Evolutionary conservation across 768 basidiomycete species (phyloP).

Genomic region (Suillus fuscotomentosus): DNA sequence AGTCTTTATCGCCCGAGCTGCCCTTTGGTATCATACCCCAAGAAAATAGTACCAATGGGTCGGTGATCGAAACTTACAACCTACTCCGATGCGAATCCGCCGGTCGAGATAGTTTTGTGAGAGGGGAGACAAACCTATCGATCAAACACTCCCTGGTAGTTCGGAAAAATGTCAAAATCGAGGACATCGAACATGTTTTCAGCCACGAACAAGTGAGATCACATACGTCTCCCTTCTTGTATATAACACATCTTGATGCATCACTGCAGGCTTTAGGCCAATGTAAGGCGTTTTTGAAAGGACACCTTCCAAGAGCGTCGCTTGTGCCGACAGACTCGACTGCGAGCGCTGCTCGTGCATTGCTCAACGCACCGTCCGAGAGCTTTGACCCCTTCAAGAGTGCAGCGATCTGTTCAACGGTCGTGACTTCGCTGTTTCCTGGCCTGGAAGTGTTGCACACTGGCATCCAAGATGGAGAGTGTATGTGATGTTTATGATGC

Average conservation of each 20-base stretch:
- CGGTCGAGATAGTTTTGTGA: conserved; percentile 47
- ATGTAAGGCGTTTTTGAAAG: conserved; percentile 60
- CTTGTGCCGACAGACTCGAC: conserved; percentile 68
- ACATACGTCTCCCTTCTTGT: conserved; percentile 1
- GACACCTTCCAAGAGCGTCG: conserved; percentile 50
- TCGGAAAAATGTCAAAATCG: conserved; percentile 53
- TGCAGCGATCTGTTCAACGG: conserved; percentile 74
- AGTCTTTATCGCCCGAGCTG: conserved; percentile 41
- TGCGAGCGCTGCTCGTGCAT: conserved; percentile 59
- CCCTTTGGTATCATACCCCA: conserved; percentile 70
- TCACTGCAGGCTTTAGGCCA: conserved; percentile 68
- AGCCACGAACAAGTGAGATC: conserved; percentile 76
- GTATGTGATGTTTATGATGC: conserved; percentile 3
- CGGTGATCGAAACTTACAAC: conserved; percentile 75
- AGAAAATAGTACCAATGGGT: conserved; percentile 77
- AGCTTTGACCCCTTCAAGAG: conserved; percentile 42
- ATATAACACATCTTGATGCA: conserved; percentile 5
- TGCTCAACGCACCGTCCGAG: conserved; percentile 33
- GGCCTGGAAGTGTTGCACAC: conserved; percentile 60
- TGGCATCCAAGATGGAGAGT: conserved; percentile 59
- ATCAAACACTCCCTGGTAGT: conserved; percentile 71
- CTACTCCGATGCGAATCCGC: conserved; percentile 43
- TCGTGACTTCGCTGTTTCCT: conserved; percentile 58
- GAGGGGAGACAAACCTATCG: conserved; percentile 56
- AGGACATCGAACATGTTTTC: conserved; percentile 56